Conservation (phyloP, 441 rosid species). For the Aquilaria agallochum region DNA sequence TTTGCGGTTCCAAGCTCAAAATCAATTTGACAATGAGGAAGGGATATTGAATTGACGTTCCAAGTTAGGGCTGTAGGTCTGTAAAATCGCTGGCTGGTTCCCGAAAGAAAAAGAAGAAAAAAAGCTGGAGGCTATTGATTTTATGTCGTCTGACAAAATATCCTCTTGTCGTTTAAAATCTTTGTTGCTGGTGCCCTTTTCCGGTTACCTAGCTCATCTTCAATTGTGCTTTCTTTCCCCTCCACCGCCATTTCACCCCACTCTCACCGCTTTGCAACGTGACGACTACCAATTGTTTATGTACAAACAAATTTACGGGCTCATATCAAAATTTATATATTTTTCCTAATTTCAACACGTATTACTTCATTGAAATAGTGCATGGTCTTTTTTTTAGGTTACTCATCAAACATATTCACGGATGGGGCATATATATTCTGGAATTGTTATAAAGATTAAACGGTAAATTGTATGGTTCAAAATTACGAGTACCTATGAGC, state of each 20-base stretch:
- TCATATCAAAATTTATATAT: no score
- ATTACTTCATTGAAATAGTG: no score
- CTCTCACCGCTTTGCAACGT: conserved; percentile 3
- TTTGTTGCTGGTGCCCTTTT: background rate
- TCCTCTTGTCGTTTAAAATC: conserved; percentile 32
- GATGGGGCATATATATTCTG: no score
- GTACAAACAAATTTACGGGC: background rate
- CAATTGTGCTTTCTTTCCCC: conserved; percentile 2
- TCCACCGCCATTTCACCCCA: conserved; percentile 2
- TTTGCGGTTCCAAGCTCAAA: no score
- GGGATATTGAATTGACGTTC: background rate
- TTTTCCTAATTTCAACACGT: background rate
- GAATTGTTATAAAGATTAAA: no score
- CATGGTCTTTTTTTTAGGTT: no score
- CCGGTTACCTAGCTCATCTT: conserved; percentile 12
- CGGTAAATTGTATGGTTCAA: no score
- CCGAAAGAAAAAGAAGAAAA: background rate
- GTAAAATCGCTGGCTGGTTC: background rate
- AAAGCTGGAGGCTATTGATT: conserved; percentile 20
- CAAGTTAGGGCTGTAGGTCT: background rate
- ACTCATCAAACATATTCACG: no score
- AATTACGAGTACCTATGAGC: no score
- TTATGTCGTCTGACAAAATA: conserved; percentile 27
- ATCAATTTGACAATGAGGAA: no score
- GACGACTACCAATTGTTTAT: background rate